Percentiles rank a stretch among this genome's conserved stretches.
Conservation (phyloP, 345 rosid species). For the Fremontodendron californicum region DNA sequence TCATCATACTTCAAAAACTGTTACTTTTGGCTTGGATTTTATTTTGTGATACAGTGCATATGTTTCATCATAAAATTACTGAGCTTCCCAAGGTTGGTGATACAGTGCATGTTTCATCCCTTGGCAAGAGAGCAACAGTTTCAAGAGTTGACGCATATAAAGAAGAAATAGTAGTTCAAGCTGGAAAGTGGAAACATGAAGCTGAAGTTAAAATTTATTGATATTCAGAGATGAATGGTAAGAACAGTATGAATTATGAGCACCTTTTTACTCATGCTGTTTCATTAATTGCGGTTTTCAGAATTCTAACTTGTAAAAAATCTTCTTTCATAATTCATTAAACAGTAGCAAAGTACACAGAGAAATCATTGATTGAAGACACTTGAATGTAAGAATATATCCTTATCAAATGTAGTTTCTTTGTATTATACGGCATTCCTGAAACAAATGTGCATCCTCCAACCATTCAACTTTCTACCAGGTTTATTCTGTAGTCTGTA, state of each 20-base stretch:
- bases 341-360: neutral
- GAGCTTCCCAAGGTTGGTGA: conserved; percentile 63
- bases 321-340: neutral
- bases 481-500: neutral
- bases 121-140: conserved; percentile 65
- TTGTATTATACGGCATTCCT: neutral
- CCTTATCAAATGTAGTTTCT: neutral
- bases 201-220: conserved; percentile 61
- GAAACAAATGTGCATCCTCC: neutral
- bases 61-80: too few relatives aligned
- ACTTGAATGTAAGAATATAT: neutral
- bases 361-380: neutral
- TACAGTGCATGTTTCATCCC: conserved; percentile 53
- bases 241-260: conserved; percentile 4
- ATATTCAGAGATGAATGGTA: conserved; percentile 33
- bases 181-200: conserved; percentile 81
- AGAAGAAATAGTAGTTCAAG: conserved; percentile 76
- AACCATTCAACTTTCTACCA: neutral
- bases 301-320: neutral
- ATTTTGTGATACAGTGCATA: too few relatives aligned
- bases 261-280: neutral
- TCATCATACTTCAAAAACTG: neutral
- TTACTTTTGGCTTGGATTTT: neutral
- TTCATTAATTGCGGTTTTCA: neutral
- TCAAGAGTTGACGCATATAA: conserved; percentile 59